phyloP scores from a whole-genome alignment of 495 filamentous ascomycete genomes.

The Annulohypoxylon bovei region DNA sequence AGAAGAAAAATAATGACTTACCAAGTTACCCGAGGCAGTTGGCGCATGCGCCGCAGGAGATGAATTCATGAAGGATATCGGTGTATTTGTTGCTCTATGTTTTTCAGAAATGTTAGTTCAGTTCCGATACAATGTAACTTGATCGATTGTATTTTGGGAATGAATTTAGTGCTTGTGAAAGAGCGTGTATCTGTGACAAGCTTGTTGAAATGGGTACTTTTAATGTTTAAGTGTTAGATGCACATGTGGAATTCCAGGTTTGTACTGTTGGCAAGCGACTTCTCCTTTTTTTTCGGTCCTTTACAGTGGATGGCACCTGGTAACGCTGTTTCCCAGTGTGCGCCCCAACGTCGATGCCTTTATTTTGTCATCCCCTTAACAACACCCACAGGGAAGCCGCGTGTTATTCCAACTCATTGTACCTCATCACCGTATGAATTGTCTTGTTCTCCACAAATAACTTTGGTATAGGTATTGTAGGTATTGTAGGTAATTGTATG shows the following conservation, averaged over 20 bases:
- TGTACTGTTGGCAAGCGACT: background rate
- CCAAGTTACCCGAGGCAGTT: slow-evolving; percentile 45
- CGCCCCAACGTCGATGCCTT: background rate
- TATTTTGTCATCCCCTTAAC: background rate
- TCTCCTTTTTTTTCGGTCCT: background rate
- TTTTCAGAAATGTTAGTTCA: slow-evolving; percentile 16
- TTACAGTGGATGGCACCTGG: slow-evolving; percentile 3
- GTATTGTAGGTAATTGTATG: slow-evolving; percentile 2
- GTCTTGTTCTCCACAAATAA: background rate
- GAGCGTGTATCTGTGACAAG: background rate
- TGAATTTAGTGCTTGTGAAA: slow-evolving; percentile 11
- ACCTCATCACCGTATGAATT: background rate
- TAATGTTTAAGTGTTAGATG: background rate
- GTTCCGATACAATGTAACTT: background rate
- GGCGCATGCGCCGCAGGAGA: slow-evolving; percentile 48
- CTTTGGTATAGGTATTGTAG: too few relatives aligned
- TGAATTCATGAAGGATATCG: slow-evolving; percentile 29
- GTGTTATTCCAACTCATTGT: background rate
- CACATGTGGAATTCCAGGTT: background rate
- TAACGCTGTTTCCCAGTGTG: slow-evolving; percentile 3
- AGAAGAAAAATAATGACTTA: slow-evolving; percentile 24
- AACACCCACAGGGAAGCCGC: background rate
- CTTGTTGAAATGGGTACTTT: background rate
- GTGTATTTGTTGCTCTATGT: slow-evolving; percentile 26
- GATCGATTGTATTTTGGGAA: slow-evolving; percentile 1